Conservation (phyloP, 805 yeast species). For the Wickerhamiella vanderwaltii region DNA sequence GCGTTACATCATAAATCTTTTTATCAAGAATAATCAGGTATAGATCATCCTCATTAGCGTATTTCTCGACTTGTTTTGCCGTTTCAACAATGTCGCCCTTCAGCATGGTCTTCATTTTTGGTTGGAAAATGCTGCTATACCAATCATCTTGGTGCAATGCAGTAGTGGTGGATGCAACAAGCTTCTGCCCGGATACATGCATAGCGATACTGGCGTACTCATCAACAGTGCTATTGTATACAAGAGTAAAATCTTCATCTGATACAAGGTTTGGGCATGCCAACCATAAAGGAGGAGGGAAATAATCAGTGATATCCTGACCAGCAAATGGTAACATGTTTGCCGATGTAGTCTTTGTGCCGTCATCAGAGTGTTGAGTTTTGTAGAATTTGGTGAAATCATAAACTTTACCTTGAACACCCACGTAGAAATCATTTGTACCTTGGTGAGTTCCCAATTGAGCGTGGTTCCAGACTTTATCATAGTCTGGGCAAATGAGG, state of each 20-base stretch:
- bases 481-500: constrained; percentile 32
- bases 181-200: constrained; percentile 27
- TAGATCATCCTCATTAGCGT: constrained; percentile 20
- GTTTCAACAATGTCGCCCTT: constrained; percentile 31
- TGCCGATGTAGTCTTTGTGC: constrained; percentile 25
- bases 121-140: constrained; percentile 29
- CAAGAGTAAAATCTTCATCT: constrained; percentile 24
- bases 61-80: constrained; percentile 19
- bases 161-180: constrained; percentile 23
- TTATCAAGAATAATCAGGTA: constrained; percentile 27
- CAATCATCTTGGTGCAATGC: constrained; percentile 28
- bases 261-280: constrained; percentile 32
- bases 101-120: constrained; percentile 26
- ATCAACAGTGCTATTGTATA: constrained; percentile 25
- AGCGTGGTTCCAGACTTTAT: constrained; percentile 31
- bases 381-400: constrained; percentile 32
- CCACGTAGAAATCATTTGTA: constrained; percentile 29
- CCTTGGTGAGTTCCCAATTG: constrained; percentile 30
- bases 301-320: constrained; percentile 29
- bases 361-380: constrained; percentile 32
- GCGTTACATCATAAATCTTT: constrained; percentile 30
- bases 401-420: constrained; percentile 31
- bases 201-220: constrained; percentile 22
- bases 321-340: constrained; percentile 32
- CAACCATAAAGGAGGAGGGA: constrained; percentile 31